Evolutionary conservation across 306 rosid species (phyloP).

Genomic region (Fragaria vesca): DNA sequence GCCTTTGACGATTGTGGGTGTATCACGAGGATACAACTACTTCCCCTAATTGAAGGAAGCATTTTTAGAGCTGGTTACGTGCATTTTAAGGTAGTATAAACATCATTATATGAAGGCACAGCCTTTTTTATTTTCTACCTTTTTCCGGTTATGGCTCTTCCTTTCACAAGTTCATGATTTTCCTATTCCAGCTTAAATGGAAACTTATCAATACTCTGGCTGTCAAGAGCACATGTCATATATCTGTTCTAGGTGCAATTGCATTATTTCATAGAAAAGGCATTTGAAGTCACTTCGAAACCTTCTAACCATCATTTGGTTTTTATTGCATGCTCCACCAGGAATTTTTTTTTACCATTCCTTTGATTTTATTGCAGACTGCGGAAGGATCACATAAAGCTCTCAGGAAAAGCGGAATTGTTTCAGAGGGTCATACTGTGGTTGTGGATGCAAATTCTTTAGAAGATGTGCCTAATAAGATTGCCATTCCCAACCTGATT

Average conservation of each 20-base stretch:
- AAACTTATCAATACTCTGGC: not conserved
- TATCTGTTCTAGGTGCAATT: not conserved
- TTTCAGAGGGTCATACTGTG: not conserved
- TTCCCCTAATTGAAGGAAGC: constrained; percentile 21
- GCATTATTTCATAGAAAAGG: not conserved
- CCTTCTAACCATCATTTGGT: not conserved
- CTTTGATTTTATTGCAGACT: constrained; percentile 17
- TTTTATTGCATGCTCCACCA: constrained; percentile 6
- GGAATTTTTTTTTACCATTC: not conserved
- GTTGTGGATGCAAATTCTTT: constrained; percentile 2
- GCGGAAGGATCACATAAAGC: constrained; percentile 15
- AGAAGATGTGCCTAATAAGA: not conserved
- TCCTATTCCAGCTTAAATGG: not conserved
- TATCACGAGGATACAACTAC: constrained; percentile 4
- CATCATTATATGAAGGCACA: not conserved
- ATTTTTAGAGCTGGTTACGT: constrained; percentile 20
- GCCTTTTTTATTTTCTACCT: not conserved
- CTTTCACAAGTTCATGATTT: not conserved
- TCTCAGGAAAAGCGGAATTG: constrained; percentile 8
- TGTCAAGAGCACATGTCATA: not conserved
- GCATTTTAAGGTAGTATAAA: constrained; percentile 20
- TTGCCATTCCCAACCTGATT: constrained; percentile 20
- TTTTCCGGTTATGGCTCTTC: not conserved
- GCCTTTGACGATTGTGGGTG: constrained; percentile 3
- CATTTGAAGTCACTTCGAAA: not conserved